Conservation (phyloP, 1,284 basidiomycete species). For the Inonotus hispidus region DNA sequence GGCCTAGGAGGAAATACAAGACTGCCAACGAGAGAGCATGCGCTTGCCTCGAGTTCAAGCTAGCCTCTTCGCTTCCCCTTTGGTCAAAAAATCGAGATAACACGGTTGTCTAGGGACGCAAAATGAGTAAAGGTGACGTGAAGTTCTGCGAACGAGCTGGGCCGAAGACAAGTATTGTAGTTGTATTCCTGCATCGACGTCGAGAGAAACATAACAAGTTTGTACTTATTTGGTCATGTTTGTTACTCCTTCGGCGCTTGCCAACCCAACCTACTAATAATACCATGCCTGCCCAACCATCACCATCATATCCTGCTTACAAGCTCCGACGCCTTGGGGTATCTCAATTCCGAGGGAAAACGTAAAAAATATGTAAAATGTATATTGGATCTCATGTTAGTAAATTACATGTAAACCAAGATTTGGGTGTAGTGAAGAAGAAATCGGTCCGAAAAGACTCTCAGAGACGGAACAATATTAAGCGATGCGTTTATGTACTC, state of each 20-base stretch:
- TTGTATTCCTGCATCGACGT: background rate
- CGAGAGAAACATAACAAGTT: background rate
- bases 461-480: background rate
- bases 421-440: background rate
- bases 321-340: no score
- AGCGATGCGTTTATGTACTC: background rate
- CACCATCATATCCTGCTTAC: no score
- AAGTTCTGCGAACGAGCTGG: background rate
- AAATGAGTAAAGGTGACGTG: no score
- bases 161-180: background rate
- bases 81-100: no score
- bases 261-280: no score
- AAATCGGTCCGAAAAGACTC: background rate
- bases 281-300: no score
- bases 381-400: background rate
- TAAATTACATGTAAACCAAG: background rate
- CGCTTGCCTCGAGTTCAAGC: background rate
- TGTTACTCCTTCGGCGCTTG: background rate
- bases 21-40: background rate
- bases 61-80: background rate
- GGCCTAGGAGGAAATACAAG: background rate
- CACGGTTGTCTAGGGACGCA: no score
- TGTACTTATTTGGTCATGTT: background rate
- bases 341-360: background rate
- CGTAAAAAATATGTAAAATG: background rate